Base-by-base conservation (phyloP, 164 flowering plant genomes). In the Magnolia sinica region DNA sequence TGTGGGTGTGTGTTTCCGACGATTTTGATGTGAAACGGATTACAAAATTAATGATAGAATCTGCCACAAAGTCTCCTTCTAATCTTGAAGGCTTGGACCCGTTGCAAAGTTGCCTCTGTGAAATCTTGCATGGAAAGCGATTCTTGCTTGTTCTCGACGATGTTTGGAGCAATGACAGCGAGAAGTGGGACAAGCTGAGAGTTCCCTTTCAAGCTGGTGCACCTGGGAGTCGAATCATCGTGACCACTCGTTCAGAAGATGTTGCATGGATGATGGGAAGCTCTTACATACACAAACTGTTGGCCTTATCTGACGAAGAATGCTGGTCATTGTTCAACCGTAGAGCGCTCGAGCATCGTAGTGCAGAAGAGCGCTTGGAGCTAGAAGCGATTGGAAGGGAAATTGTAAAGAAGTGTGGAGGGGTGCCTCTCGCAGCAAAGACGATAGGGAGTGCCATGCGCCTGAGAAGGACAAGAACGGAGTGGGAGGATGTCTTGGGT, bases 341-440 rank as follows among this genome's bases (percentile, higher is more conserved):
- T 7, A 72, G 18, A 20, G 74, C 74, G 3, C 49, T 72, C 29
- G n/a, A 27, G 50, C 49, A 70, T 23, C 50, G 31, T 1, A n/a
- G 1, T 37, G 29, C 27, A 7, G 69, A 66, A 22, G 69, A 66
- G 45, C 11, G 69, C 24, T 37, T 27, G 13, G 50, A 24, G 19
- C 19, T 70, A 8, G 50, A 70, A 37, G 49, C 3, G 29, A 70
- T 37, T 27, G 72, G 72, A 27, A 70, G n/a, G 50, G 50, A 70
- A n/a, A 72, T 72, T 50, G 59, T 51, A 11, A 73, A 73, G 50
- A 73, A 73, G 50, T 61, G 31, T n/a, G 31, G 29, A 14, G 75
- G 75, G 7, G 16, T 73, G 45, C 75, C 79, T 19, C 49, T 76
- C 6, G 20, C 65, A 20, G 37, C 22, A 20, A 61, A 22, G 66